Percentiles rank a stretch among this genome's conserved stretches.
Evolutionary conservation across 2,329 filamentous ascomycete species (phyloP).

Genomic region (Paraphaeosphaeria minitans): DNA sequence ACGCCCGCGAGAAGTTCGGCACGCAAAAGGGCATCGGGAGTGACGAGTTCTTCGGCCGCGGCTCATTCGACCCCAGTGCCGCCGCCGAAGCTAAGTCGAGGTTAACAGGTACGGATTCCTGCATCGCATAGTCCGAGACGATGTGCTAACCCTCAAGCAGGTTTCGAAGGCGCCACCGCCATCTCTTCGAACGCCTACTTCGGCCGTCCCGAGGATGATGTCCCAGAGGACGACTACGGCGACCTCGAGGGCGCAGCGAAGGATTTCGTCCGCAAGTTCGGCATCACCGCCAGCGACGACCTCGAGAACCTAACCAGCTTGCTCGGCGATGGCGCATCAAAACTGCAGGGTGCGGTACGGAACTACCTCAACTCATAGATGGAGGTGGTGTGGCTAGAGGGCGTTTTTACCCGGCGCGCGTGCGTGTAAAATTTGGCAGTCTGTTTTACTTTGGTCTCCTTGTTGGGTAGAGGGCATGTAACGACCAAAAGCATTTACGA

Average conservation of each 20-base stretch:
- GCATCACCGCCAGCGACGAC: constrained; percentile 93
- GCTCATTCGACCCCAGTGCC: constrained; percentile 77
- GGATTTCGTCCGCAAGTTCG: constrained; percentile 94
- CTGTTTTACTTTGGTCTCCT: background rate
- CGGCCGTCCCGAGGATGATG: constrained; percentile 85
- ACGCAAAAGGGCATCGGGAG: constrained; percentile 94
- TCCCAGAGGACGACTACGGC: constrained; percentile 74
- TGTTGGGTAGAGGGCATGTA: background rate
- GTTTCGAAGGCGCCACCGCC: constrained; percentile 88
- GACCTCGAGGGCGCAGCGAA: constrained; percentile 92
- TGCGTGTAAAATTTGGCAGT: background rate
- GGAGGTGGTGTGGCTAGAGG: constrained; percentile 3
- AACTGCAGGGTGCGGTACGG: constrained; percentile 68
- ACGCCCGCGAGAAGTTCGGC: constrained; percentile 87
- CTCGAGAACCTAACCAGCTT: constrained; percentile 85
- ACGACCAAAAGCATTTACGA: background rate
- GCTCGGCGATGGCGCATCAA: constrained; percentile 82
- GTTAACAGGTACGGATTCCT: constrained; percentile 60
- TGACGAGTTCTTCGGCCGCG: constrained; percentile 97
- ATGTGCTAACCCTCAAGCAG: constrained; percentile 40
- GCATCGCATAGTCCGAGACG: background rate
- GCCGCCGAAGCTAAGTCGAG: constrained; percentile 86
- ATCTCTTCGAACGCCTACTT: constrained; percentile 99
- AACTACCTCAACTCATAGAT: constrained; percentile 49
- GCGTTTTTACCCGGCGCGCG: background rate